A percentile compares a stretch with the other conserved stretches of the same genome.
phyloP scores from a whole-genome alignment of 2,329 filamentous ascomycete genomes.

The Chaetothyriales sp. region DNA sequence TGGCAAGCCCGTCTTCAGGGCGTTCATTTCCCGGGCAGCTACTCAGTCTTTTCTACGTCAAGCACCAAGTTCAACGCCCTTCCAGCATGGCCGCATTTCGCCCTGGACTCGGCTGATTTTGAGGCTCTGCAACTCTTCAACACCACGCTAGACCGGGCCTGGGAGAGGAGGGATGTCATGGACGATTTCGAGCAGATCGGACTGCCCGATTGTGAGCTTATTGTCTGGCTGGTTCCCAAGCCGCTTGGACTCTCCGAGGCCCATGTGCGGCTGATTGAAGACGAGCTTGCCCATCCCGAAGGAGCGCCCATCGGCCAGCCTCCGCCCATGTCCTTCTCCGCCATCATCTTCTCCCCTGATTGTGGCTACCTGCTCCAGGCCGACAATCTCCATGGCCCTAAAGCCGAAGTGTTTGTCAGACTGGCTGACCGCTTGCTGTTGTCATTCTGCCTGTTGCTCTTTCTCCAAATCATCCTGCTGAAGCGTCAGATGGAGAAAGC shows the following conservation, averaged over 20 bases:
- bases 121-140: conserved; percentile 53
- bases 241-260: conserved; percentile 23
- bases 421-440: conserved; percentile 32
- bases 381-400: conserved; percentile 36
- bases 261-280: conserved; percentile 30
- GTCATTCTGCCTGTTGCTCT: conserved; percentile 38
- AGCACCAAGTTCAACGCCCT: conserved; percentile 92
- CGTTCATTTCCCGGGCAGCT: conserved; percentile 71
- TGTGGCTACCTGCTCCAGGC: conserved; percentile 51
- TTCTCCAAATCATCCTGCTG: conserved; percentile 40
- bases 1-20: conserved; percentile 72
- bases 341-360: conserved; percentile 48
- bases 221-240: conserved; percentile 63
- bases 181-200: not conserved
- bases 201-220: conserved; percentile 69
- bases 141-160: conserved; percentile 50
- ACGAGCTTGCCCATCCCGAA: conserved; percentile 44
- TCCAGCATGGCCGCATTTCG: conserved; percentile 73
- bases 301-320: conserved; percentile 38
- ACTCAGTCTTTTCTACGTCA: conserved; percentile 68
- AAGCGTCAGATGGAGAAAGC: conserved; percentile 50
- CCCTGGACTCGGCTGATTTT: conserved; percentile 43
- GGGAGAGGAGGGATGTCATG: conserved; percentile 27
- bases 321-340: conserved; percentile 42
- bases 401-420: conserved; percentile 37